Conservation (phyloP, 2,329 filamentous ascomycete genomes). For the Colletotrichum simmondsii region DNA sequence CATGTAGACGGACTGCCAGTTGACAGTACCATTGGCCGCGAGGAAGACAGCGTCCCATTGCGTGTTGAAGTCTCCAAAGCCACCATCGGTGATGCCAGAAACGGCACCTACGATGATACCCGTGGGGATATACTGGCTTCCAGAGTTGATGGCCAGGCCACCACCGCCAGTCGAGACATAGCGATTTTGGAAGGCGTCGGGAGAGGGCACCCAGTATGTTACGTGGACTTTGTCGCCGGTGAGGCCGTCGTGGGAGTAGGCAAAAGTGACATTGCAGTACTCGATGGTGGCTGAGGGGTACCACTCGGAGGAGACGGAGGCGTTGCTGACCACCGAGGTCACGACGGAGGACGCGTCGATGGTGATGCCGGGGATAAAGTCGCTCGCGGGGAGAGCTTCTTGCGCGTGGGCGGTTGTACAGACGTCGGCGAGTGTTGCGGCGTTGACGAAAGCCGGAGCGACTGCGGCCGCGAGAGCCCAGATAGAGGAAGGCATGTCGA, state of each 20-base stretch:
- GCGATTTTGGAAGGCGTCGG: conserved; percentile 54
- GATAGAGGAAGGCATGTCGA: background rate
- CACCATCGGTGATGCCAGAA: conserved; percentile 59
- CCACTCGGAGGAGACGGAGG: conserved; percentile 42
- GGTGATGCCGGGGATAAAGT: conserved; percentile 41
- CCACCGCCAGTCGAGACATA: conserved; percentile 59
- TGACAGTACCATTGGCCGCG: conserved; percentile 42
- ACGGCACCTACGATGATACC: conserved; percentile 59
- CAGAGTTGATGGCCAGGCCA: conserved; percentile 56
- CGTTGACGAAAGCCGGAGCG: conserved; percentile 26
- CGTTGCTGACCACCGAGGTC: conserved; percentile 45
- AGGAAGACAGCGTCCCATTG: conserved; percentile 49
- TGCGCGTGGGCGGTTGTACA: conserved; percentile 37
- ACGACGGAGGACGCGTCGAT: conserved; percentile 42
- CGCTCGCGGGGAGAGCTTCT: conserved; percentile 36
- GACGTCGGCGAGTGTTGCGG: conserved; percentile 36
- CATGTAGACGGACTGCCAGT: conserved; percentile 29
- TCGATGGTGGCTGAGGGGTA: conserved; percentile 44
- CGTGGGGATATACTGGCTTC: conserved; percentile 43
- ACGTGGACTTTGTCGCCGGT: conserved; percentile 47
- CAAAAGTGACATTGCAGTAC: conserved; percentile 59
- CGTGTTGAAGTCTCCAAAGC: conserved; percentile 58
- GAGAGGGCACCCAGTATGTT: conserved; percentile 54
- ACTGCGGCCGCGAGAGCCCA: background rate
- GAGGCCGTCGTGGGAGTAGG: conserved; percentile 54